Base-by-base conservation (phyloP, 164 flowering plant species). In the Magnolia kwangsiensis region DNA sequence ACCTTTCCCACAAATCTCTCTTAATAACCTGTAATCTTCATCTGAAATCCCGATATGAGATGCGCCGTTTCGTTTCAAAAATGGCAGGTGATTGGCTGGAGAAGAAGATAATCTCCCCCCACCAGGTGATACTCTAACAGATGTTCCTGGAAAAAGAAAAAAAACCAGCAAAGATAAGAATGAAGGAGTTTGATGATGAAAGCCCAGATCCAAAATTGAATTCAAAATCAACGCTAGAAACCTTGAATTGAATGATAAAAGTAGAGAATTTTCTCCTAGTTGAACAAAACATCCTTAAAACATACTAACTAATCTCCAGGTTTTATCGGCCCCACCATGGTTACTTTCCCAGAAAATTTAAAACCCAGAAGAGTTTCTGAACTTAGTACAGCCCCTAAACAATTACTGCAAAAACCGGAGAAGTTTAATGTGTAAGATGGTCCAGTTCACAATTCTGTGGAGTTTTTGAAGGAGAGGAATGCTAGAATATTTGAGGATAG, bases 11-110 rank as follows among this genome's bases (percentile, higher is more conserved):
- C 72, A 70, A 1, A 50, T 20, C 18, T 13, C 58, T 9, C 72
- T 70, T 45, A 45, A 49, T 45, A 70, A 20, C 51, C 72, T 49
- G n/a, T 70, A 49, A 70, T 70, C 49, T 45, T 49, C 72, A 70
- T 70, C 72, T 2, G 27, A 70, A 50, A 70, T 70, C 13, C 49
- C 16, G 29, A 70, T 50, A 70, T 8, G 59, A 20, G 72, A 50
- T 21, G 55, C 58, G n/a, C 45, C 24, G 3, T 70, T 70, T n/a
- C 13, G 55, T 70, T 50, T 45, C 72, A 49, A 9, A 70, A 49
- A 45, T 18, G n/a, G 58, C 55, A 70, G 9, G 55, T 21, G 21
- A 49, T 70, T 24, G 29, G 71, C 71, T 19, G 71, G 50, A n/a
- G 49, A 70, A 70, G 72, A 50, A 18, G 72, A 19, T 49, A 50